Evolutionary conservation across 2,329 filamentous ascomycete genomes (phyloP).

Genomic region (Verruconis gallopava): DNA sequence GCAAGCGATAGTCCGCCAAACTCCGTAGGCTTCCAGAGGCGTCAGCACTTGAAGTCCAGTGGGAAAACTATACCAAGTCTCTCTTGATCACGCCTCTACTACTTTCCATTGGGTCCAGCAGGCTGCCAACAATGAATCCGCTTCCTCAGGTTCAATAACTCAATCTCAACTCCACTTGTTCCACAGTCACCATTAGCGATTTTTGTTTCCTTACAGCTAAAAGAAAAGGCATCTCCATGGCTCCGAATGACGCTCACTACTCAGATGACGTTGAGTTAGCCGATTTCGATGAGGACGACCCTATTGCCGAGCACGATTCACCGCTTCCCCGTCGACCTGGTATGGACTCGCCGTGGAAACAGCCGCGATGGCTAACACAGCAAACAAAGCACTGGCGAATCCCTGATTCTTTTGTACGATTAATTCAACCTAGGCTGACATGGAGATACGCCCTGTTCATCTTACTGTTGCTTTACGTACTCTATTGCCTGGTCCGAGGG

Average conservation of each 20-base stretch:
- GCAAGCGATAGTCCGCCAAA: too few species aligned
- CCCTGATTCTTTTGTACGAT: background rate
- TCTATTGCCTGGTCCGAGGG: conserved; percentile 24
- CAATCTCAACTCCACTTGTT: too few species aligned
- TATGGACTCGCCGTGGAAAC: conserved; percentile 3
- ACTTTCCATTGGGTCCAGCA: too few species aligned
- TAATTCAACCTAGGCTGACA: conserved; percentile 4
- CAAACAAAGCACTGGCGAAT: background rate
- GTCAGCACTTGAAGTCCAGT: too few species aligned
- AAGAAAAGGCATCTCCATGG: too few species aligned
- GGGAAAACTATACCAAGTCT: background rate
- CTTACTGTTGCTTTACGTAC: conserved; percentile 12
- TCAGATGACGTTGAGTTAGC: conserved; percentile 7
- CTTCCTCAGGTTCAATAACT: too few species aligned
- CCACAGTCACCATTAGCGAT: too few species aligned
- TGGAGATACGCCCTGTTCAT: conserved; percentile 3
- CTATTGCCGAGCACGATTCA: conserved; percentile 2
- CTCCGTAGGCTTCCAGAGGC: too few species aligned
- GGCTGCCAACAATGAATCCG: too few species aligned
- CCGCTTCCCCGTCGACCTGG: background rate
- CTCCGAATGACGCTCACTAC: background rate
- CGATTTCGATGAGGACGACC: conserved; percentile 4
- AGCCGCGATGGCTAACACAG: conserved; percentile 3
- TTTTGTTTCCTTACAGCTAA: too few species aligned
- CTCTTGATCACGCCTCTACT: background rate